Evolutionary conservation across 164 flowering plant species (phyloP).

Genomic region (Brasenia schreberi): DNA sequence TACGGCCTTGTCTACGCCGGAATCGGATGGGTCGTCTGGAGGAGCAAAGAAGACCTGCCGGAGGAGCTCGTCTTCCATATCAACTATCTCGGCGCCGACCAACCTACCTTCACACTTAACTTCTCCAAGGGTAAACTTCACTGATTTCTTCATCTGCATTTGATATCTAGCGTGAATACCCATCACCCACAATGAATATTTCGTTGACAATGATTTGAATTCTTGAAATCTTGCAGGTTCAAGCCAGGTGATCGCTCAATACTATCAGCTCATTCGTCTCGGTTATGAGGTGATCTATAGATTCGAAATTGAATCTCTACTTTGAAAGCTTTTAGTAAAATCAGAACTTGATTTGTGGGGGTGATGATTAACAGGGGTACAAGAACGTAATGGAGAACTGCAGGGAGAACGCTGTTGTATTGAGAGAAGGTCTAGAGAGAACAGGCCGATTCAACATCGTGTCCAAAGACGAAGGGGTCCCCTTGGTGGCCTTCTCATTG

Average conservation of each 20-base stretch:
- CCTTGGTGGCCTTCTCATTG: conserved; percentile 19
- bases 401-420: conserved; percentile 12
- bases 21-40: conserved; percentile 17
- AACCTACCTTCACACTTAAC: conserved; percentile 22
- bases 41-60: conserved; percentile 14
- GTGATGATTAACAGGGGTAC: conserved; percentile 11
- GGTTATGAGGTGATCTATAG: conserved; percentile 10
- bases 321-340: too few relatives aligned
- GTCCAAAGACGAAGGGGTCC: conserved; percentile 16
- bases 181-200: not conserved
- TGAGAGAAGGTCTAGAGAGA: conserved; percentile 13
- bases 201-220: not conserved
- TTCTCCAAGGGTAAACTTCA: conserved; percentile 17
- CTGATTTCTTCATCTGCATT: not conserved
- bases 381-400: conserved; percentile 20
- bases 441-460: conserved; percentile 14
- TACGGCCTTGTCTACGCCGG: conserved; percentile 16
- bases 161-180: not conserved
- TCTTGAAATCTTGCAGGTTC: conserved; percentile 8
- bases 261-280: conserved; percentile 13
- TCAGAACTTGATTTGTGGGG: too few relatives aligned
- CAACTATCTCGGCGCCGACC: conserved; percentile 19
- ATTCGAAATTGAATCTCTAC: too few relatives aligned
- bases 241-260: conserved; percentile 15
- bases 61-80: conserved; percentile 20